A percentile compares a stretch with the other conserved stretches of the same genome.
phyloP scores from a whole-genome alignment of 495 filamentous ascomycete genomes.

The Articulospora tetracladia region DNA sequence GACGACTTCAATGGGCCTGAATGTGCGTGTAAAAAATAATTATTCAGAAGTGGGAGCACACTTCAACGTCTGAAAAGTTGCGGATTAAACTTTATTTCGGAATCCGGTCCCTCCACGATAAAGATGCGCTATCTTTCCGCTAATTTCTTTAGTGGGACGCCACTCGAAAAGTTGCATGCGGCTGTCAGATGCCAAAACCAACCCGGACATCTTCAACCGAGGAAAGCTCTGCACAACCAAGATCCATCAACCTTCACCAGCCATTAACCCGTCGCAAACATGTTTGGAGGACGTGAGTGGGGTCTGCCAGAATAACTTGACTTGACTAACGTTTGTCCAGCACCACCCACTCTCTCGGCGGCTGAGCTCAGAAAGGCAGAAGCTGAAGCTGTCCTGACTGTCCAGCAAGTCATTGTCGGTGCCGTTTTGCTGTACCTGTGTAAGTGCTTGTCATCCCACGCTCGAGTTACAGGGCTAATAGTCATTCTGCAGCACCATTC shows the following conservation, averaged over 20 bases:
- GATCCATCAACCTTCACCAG: background rate
- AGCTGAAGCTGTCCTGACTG: conserved; percentile 61
- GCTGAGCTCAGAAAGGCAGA: conserved; percentile 63
- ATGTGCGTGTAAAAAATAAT: background rate
- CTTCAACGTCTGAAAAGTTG: background rate
- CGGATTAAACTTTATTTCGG: background rate
- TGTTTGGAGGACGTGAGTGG: conserved; percentile 45
- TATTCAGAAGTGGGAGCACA: background rate
- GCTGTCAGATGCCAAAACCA: conserved; percentile 4
- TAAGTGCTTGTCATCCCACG: conserved; percentile 39
- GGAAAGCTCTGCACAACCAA: background rate
- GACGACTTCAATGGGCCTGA: background rate
- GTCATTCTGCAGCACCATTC: conserved; percentile 63
- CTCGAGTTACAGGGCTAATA: background rate
- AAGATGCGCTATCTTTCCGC: background rate
- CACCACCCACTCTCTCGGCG: conserved; percentile 44
- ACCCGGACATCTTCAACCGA: background rate
- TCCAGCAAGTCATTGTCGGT: conserved; percentile 58
- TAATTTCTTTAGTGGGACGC: background rate
- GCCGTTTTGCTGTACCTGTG: conserved; percentile 77
- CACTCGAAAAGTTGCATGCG: background rate
- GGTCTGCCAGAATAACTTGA: background rate
- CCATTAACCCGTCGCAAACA: conserved; percentile 20
- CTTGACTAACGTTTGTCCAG: conserved; percentile 19
- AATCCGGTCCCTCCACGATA: background rate